Evolutionary conservation across 2,329 filamentous ascomycete species (phyloP), one percentile per base, ranked within the genome.

Genomic region (Sarocladium kiliense): DNA sequence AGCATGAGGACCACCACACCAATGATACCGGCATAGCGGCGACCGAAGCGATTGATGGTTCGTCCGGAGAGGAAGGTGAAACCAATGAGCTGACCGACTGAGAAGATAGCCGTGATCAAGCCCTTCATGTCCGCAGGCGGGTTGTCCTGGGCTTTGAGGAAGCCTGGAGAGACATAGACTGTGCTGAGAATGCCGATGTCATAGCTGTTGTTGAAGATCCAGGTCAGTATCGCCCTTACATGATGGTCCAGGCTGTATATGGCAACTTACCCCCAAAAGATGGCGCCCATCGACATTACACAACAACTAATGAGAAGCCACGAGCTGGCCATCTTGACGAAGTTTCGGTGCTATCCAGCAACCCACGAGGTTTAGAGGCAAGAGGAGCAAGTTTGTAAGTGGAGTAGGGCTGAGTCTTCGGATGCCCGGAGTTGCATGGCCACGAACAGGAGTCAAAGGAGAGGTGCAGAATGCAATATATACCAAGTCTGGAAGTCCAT

Each of bases 101-200:
- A 62, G 36, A 61, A 61, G 47, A 62, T 59, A 34, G 56, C 56
- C 14, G 60, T 62, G 53, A 61, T 62, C 18, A 59, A 45, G 23
- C 60, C 60, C 5, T 51, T 58, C 37, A 57, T 50, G 21, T 49
- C 53, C 10, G 59, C 57, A 7, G 54, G 30, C 1, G 60, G 60
- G 58, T 61, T 54, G 56, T 59, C 45, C 50, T 60, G 54, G 19
- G 59, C 56, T 32, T 58, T 54, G 27, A 62, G 57, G 55, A 62
- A 60, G 30, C 59, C 59, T 21, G 60, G 60, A 14, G 58, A 37
- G 39, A 61, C 60, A 18, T 62, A 61, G 54, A 61, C 59, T 19
- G 60, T 61, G 55, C 61, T 61, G 39, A 66, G 57, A 56, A 66
- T 66, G 16, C 60, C 60, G 51, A 61, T 61, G 54, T 61, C 59